Conservation (phyloP, 768 basidiomycete genomes). For the Gyrodon lividus region DNA sequence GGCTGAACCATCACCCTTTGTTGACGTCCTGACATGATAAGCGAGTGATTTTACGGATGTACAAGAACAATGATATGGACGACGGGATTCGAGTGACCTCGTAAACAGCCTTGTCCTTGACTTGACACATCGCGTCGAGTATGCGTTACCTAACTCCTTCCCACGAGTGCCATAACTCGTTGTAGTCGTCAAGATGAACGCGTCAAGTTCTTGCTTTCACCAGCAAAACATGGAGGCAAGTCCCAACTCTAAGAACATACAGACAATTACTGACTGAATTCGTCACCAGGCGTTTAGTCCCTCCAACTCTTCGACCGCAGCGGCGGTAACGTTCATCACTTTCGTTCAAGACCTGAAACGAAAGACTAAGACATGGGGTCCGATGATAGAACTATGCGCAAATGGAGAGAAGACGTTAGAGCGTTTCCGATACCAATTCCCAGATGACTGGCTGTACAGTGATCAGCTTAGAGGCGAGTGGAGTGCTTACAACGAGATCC, state of each 20-base stretch:
- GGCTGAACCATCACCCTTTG: conserved; percentile 99
- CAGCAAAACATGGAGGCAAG: conserved; percentile 31
- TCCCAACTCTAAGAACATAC: neutral
- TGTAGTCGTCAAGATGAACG: conserved; percentile 12
- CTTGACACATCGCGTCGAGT: neutral
- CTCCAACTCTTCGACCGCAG: conserved; percentile 91
- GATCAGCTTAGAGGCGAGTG: conserved; percentile 98
- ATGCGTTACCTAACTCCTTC: conserved; percentile 24
- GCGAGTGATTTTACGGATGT: conserved; percentile 5
- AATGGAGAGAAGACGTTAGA: conserved; percentile 97
- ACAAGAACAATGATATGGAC: conserved; percentile 9
- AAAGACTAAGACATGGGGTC: conserved; percentile 94
- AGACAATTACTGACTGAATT: conserved; percentile 8
- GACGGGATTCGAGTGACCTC: neutral
- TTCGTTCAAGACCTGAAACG: conserved; percentile 99
- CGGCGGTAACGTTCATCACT: conserved; percentile 98
- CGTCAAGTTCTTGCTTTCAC: conserved; percentile 17
- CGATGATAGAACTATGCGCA: conserved; percentile 92
- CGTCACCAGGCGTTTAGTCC: conserved; percentile 58
- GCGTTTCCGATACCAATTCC: conserved; percentile 94
- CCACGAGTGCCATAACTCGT: conserved; percentile 13
- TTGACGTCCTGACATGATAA: conserved; percentile 86
- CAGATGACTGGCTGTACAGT: conserved; percentile 96
- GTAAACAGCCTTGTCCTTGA: neutral
- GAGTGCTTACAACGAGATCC: conserved; percentile 97